Base-by-base conservation (phyloP, 2,329 filamentous ascomycete genomes). In the Clarireedia paspali region DNA sequence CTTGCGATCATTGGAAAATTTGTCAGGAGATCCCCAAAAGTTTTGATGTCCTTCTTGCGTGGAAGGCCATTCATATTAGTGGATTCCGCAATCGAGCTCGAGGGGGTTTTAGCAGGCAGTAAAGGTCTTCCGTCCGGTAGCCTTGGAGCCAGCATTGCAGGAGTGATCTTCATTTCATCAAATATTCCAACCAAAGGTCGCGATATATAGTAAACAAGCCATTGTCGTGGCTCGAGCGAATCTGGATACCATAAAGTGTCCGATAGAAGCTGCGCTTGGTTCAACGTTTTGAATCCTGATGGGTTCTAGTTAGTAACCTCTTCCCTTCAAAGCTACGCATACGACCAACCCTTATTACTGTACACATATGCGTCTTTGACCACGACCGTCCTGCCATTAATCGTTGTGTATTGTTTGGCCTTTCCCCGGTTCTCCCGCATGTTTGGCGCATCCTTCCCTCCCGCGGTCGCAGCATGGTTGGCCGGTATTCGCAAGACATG, bases 161-260 rank as follows among this genome's bases (percentile, higher is more conserved):
- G 84, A 4, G 80, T 72, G 50, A 92, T 85, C 61, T 83, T 85
- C 51, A 83, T 78, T 50, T 90, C 81, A 66, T 96, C 91, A 77
- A 87, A 91, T 1, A 81, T 80, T 24, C 94, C 94, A 20, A 96
- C 81, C 51, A 99, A 75, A 2, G 94, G 94, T 51, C 83, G 85
- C 26, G 92, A 94, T 60, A 99, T 95, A 72, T 91, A 96, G 78
- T 97, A 97, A 58, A 99, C 80, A 45, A 99, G 83, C 91, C 94
- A 99, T 79, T 91, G 89, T 64, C 91, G 87, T 14, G 89, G 86
- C 65, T 97, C 92, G 65, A 89, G 81, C n/a, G 83, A 84, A 66
- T 96, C 89, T 49, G 90, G 86, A 67, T 95, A 95, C 80, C 90
- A 97, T 40, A 96, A 81, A 39, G 81, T 78, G 71, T 99, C 95